These are phyloP conservation scores for Venustampulla echinocandica DNA, from an alignment of 495 filamentous ascomycete species.

Conservation along the genomic window DNA sequence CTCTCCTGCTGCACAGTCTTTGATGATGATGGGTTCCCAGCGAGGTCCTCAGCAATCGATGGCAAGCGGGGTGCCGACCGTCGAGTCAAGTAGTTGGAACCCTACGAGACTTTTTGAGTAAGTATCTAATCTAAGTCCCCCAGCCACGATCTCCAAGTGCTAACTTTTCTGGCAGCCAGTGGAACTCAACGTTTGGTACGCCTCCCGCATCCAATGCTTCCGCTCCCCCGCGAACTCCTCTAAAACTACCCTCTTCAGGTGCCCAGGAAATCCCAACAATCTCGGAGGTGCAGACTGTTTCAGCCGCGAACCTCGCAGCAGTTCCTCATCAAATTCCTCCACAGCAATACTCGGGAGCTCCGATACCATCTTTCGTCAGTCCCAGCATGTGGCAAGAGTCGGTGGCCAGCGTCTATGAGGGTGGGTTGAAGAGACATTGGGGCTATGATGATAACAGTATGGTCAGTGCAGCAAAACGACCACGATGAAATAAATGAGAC, in stretches of 20 bases:
- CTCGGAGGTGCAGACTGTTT: conserved; percentile 33
- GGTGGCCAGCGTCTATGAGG: conserved; percentile 82
- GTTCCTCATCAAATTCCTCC: conserved; percentile 44
- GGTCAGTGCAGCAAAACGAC: conserved; percentile 16
- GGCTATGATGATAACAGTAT: conserved; percentile 30
- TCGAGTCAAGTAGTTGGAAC: conserved; percentile 76
- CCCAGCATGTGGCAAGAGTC: conserved; percentile 95
- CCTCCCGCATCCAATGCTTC: conserved; percentile 34
- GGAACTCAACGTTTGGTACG: conserved; percentile 85
- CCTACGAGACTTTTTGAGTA: conserved; percentile 91
- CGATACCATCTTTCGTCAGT: conserved; percentile 62
- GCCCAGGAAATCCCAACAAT: conserved; percentile 42
- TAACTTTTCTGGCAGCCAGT: conserved; percentile 55
- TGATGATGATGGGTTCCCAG: conserved; percentile 66
- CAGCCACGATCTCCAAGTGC: conserved; percentile 10
- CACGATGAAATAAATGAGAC: conserved; percentile 14
- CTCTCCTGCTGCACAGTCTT: conserved; percentile 66
- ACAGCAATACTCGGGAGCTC: conserved; percentile 46
- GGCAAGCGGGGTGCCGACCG: conserved; percentile 46
- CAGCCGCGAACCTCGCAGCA: conserved; percentile 21
- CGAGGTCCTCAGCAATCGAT: conserved; percentile 34
- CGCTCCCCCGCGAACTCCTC: conserved; percentile 19
- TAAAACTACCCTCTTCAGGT: conserved; percentile 35
- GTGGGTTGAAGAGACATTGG: conserved; percentile 70
- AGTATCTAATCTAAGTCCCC: conserved; percentile 28